These are phyloP conservation scores for Austroboletus festivus DNA, from an alignment of 768 basidiomycete genomes.

Conservation along the genomic window DNA sequence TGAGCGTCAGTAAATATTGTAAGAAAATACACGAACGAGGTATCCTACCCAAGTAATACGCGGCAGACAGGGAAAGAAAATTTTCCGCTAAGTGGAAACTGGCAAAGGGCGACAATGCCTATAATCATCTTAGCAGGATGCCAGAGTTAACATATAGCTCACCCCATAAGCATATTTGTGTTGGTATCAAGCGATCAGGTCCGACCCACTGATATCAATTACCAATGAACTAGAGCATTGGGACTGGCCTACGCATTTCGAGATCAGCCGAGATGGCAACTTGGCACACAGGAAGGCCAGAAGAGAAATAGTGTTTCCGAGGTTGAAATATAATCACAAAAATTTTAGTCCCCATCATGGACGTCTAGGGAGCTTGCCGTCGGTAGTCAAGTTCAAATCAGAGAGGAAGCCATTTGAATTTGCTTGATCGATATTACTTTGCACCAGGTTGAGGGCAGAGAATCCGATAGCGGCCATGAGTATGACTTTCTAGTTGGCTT, in stretches of 20 bases:
- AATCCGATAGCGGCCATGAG: slow-evolving; percentile 55
- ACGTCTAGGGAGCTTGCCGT: slow-evolving; percentile 28
- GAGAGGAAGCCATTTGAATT: slow-evolving; percentile 57
- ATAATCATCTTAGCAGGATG: neutral
- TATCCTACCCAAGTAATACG: slow-evolving; percentile 43
- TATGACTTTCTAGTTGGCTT: slow-evolving; percentile 63
- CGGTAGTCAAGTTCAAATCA: slow-evolving; percentile 51
- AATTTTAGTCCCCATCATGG: neutral
- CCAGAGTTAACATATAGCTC: neutral
- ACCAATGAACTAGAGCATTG: neutral
- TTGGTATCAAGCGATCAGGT: slow-evolving; percentile 63
- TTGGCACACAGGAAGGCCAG: slow-evolving; percentile 53
- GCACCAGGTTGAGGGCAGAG: slow-evolving; percentile 53
- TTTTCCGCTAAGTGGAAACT: slow-evolving; percentile 57
- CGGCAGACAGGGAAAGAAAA: slow-evolving; percentile 47
- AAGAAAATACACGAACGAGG: neutral
- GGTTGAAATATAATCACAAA: slow-evolving; percentile 44
- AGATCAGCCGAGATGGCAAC: slow-evolving; percentile 60
- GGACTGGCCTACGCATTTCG: slow-evolving; percentile 44
- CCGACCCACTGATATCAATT: slow-evolving; percentile 39
- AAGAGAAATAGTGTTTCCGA: slow-evolving; percentile 53
- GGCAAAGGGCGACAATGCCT: slow-evolving; percentile 45
- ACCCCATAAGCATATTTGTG: slow-evolving; percentile 56
- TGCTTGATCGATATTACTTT: slow-evolving; percentile 53
- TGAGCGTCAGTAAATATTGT: neutral